phyloP scores from a whole-genome alignment of 2,329 filamentous ascomycete genomes.

The Orbilia oligospora region DNA sequence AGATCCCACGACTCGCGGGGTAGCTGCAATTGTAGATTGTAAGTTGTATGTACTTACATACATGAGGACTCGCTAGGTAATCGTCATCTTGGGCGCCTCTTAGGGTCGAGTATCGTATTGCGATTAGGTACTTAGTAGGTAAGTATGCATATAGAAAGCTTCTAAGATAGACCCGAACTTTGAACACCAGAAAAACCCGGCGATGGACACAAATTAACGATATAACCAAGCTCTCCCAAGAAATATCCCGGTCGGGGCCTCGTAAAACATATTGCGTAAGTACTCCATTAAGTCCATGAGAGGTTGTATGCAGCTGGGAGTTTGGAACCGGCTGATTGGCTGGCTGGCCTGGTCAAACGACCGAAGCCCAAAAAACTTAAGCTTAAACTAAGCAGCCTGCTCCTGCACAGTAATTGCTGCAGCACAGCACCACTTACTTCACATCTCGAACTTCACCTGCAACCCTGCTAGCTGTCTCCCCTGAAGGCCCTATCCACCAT shows the following conservation, averaged over 20 bases:
- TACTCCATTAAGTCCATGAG: not conserved
- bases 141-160: too few relatives aligned
- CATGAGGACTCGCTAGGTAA: too few relatives aligned
- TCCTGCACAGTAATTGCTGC: constrained; percentile 13
- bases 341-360: constrained; percentile 46
- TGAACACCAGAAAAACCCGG: too few relatives aligned
- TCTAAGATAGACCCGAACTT: too few relatives aligned
- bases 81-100: too few relatives aligned
- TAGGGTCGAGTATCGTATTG: too few relatives aligned
- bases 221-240: not conserved
- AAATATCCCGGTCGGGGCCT: not conserved
- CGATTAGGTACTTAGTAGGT: too few relatives aligned
- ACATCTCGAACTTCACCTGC: not conserved
- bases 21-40: not conserved
- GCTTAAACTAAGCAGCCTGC: constrained; percentile 37
- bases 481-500: constrained; percentile 3
- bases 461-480: constrained; percentile 6
- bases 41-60: too few relatives aligned
- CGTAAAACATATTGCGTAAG: not conserved
- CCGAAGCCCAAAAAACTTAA: constrained; percentile 57
- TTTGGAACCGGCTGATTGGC: constrained; percentile 57
- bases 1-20: not conserved
- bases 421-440: constrained; percentile 12
- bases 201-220: too few relatives aligned
- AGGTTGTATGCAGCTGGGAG: not conserved